phyloP scores from a whole-genome alignment of 176 grass and related monocot species.

The Saccharum officinarum region DNA sequence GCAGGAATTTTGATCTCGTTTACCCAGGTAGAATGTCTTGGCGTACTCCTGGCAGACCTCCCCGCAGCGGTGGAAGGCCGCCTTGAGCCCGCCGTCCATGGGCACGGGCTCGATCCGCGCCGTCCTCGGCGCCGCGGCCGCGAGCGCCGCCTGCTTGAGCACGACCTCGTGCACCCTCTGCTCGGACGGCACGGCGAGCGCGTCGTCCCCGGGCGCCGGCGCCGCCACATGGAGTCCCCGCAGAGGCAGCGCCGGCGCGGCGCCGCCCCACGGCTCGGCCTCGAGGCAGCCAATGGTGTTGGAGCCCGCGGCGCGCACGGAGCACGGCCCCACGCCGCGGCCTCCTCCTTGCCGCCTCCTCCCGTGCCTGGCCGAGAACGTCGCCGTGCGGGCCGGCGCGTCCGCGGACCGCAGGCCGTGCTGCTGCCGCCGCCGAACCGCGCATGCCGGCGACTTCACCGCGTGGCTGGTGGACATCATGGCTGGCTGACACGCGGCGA shows the following conservation, averaged over 20 bases:
- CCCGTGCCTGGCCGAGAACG: not conserved
- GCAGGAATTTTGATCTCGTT: not conserved
- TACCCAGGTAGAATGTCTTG: slow-evolving; percentile 97
- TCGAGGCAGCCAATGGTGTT: slow-evolving; percentile 40
- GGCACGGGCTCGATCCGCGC: slow-evolving; percentile 26
- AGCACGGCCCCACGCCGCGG: slow-evolving; percentile 20
- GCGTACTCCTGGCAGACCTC: slow-evolving; percentile 92
- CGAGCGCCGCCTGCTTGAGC: slow-evolving; percentile 71
- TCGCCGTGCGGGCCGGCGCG: not conserved
- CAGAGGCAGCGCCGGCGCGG: not conserved
- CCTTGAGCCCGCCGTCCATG: slow-evolving; percentile 41
- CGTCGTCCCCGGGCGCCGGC: slow-evolving; percentile 31
- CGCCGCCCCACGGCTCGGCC: slow-evolving; percentile 35
- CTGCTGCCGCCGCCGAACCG: not conserved
- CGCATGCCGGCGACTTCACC: not conserved
- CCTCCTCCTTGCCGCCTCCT: not conserved
- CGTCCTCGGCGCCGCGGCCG: slow-evolving; percentile 25
- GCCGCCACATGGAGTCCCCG: slow-evolving; percentile 27
- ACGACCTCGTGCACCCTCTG: slow-evolving; percentile 82
- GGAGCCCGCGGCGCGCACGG: slow-evolving; percentile 33
- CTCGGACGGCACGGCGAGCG: slow-evolving; percentile 42
- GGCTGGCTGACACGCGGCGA: not conserved
- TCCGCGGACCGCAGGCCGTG: not conserved
- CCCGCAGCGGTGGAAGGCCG: slow-evolving; percentile 69
- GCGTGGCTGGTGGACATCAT: slow-evolving; percentile 31